Evolutionary conservation across 495 filamentous ascomycete genomes (phyloP).

Genomic region (Aspergillus hancockii): DNA sequence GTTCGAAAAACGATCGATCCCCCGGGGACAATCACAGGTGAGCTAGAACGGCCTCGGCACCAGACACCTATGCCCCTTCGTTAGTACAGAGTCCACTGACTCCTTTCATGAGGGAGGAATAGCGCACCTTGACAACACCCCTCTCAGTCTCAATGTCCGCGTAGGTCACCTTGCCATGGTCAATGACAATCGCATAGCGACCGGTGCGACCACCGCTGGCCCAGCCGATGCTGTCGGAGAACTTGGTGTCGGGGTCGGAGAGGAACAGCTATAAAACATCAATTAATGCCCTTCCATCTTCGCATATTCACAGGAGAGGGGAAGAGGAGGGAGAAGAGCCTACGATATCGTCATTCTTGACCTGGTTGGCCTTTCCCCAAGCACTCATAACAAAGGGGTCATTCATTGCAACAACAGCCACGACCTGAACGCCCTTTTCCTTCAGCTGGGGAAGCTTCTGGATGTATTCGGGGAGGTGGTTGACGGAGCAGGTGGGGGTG

Average conservation of each 20-base stretch:
- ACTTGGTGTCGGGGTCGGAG: conserved; percentile 70
- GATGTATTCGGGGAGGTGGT: conserved; percentile 84
- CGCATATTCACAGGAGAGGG: too few relatives aligned
- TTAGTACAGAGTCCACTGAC: conserved; percentile 1
- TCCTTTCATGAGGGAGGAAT: conserved; percentile 9
- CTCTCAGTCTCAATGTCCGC: conserved; percentile 74
- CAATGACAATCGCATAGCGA: conserved; percentile 82
- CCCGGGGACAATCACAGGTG: conserved; percentile 26
- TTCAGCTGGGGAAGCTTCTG: conserved; percentile 68
- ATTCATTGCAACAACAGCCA: conserved; percentile 83
- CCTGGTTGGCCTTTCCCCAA: conserved; percentile 89
- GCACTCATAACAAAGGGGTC: conserved; percentile 91
- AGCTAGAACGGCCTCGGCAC: conserved; percentile 67
- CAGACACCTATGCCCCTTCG: conserved; percentile 53
- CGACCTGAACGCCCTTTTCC: conserved; percentile 79
- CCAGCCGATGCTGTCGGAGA: conserved; percentile 82
- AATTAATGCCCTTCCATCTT: too few relatives aligned
- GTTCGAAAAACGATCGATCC: neutral
- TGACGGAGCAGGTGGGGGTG: conserved; percentile 86
- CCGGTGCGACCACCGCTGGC: conserved; percentile 66
- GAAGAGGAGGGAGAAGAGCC: too few relatives aligned
- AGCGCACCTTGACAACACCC: conserved; percentile 49
- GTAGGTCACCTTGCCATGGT: conserved; percentile 85
- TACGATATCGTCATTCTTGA: conserved; percentile 77
- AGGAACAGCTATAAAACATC: conserved; percentile 74